Conservation (phyloP, 148 eudicot species). For the Suaeda aralocaspica region DNA sequence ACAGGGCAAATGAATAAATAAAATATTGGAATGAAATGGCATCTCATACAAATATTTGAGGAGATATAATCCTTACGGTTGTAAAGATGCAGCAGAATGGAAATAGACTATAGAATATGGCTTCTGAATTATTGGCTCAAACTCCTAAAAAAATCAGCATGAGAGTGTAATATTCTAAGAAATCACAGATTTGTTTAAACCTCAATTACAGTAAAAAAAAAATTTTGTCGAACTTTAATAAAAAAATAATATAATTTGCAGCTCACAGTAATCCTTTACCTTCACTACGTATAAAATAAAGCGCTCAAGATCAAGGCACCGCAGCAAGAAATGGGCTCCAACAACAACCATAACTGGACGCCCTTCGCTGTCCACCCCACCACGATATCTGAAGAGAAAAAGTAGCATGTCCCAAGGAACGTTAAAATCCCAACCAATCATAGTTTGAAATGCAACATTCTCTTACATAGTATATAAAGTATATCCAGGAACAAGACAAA, state of each 20-base stretch:
- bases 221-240: not conserved
- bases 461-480: too few relatives aligned
- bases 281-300: slow-evolving; percentile 81
- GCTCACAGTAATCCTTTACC: slow-evolving; percentile 38
- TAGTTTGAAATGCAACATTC: slow-evolving; percentile 18
- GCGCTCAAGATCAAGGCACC: slow-evolving; percentile 96
- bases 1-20: not conserved
- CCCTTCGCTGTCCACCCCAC: slow-evolving; percentile 97
- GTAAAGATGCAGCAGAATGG: slow-evolving; percentile 97
- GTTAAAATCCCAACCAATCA: not conserved
- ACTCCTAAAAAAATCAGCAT: slow-evolving; percentile 61
- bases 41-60: slow-evolving; percentile 11
- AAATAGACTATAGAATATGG: slow-evolving; percentile 90
- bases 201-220: not conserved
- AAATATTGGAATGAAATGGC: not conserved
- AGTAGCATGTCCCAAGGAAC: slow-evolving; percentile 7
- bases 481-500: too few relatives aligned
- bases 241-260: not conserved
- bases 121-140: slow-evolving; percentile 92
- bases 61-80: slow-evolving; percentile 54
- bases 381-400: slow-evolving; percentile 70
- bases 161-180: slow-evolving; percentile 6
- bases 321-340: slow-evolving; percentile 96
- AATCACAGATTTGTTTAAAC: not conserved
- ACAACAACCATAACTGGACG: slow-evolving; percentile 97